A percentile compares a stretch with the other conserved stretches of the same genome.
phyloP scores from a whole-genome alignment of 345 rosid species.

The Eucalyptus virginea region DNA sequence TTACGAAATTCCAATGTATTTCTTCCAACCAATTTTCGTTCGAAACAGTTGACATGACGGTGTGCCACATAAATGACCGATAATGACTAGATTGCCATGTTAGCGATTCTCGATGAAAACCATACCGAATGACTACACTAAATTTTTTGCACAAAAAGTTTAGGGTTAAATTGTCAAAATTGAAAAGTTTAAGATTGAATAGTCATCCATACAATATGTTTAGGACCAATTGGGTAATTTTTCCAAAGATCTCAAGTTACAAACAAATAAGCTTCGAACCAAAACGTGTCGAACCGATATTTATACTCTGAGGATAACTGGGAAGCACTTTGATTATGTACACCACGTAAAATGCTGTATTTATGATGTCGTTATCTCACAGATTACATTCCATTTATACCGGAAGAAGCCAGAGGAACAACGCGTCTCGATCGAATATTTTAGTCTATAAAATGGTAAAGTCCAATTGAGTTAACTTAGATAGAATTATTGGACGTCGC shows the following conservation, averaged over 20 bases:
- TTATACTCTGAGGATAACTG: fast-evolving
- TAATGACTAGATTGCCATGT: neutral
- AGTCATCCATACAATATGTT: fast-evolving
- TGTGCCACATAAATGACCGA: fast-evolving
- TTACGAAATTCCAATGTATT: neutral
- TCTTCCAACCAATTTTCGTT: fast-evolving
- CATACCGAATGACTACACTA: fast-evolving
- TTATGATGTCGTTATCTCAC: neutral
- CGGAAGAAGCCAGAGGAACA: neutral
- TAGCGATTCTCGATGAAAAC: fast-evolving
- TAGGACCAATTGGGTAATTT: neutral
- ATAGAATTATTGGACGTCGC: neutral
- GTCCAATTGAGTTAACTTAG: neutral
- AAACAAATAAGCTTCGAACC: neutral
- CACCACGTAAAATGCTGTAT: neutral
- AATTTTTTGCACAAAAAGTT: neutral
- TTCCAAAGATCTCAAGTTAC: neutral
- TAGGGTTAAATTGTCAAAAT: neutral
- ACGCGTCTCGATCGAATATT: neutral
- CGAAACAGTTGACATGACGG: fast-evolving
- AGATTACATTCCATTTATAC: neutral
- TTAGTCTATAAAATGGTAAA: neutral
- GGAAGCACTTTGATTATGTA: neutral
- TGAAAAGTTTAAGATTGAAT: neutral
- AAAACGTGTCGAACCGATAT: neutral